These are phyloP conservation scores for Ophiocordyceps australis DNA, from an alignment of 2,329 filamentous ascomycete genomes.

Conservation along the genomic window DNA sequence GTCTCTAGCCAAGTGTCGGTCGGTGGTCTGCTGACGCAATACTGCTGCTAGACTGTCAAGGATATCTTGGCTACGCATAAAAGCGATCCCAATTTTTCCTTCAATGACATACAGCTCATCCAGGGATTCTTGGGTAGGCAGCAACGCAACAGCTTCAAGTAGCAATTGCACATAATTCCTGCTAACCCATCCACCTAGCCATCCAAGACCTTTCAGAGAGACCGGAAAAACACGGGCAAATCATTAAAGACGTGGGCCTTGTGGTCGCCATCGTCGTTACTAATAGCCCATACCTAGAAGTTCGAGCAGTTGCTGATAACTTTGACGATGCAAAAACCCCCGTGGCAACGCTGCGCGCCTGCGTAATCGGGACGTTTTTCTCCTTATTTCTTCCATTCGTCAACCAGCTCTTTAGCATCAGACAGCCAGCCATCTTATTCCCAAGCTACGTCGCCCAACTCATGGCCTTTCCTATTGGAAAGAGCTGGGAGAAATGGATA, in stretches of 20 bases:
- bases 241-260: slow-evolving; percentile 32
- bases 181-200: too few species aligned
- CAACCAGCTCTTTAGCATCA: slow-evolving; percentile 37
- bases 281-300: slow-evolving; percentile 36
- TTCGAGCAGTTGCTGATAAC: slow-evolving; percentile 34
- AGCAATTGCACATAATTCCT: not conserved
- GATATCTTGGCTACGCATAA: slow-evolving; percentile 15
- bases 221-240: slow-evolving; percentile 16
- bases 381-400: slow-evolving; percentile 24
- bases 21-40: too few species aligned
- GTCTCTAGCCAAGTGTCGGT: too few species aligned
- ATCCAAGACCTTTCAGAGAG: slow-evolving; percentile 13
- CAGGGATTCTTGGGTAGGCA: slow-evolving; percentile 14
- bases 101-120: slow-evolving; percentile 15
- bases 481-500: slow-evolving; percentile 22
- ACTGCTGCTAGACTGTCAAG: slow-evolving; percentile 11
- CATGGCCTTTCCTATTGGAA: slow-evolving; percentile 29
- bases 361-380: slow-evolving; percentile 29
- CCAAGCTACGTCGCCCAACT: slow-evolving; percentile 34
- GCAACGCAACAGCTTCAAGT: not conserved
- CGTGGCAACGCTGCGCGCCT: slow-evolving; percentile 31
- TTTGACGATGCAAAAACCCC: slow-evolving; percentile 29
- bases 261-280: slow-evolving; percentile 31
- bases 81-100: slow-evolving; percentile 19
- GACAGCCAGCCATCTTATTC: slow-evolving; percentile 30